Evolutionary conservation across 768 basidiomycete genomes (phyloP).

Genomic region (Pleurotus pulmonarius): DNA sequence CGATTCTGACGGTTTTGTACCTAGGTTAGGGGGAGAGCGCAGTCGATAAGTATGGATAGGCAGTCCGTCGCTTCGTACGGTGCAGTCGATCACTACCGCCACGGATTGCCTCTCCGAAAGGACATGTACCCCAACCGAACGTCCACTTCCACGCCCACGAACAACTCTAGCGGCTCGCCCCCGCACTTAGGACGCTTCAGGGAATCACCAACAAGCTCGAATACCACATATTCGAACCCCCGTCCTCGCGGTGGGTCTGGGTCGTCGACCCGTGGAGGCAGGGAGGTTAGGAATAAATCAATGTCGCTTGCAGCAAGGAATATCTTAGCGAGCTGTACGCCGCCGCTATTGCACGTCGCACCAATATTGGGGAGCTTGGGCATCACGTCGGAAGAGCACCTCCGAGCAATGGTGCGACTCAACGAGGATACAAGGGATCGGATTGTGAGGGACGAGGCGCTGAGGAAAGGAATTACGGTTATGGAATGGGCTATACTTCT

Average conservation of each 20-base stretch:
- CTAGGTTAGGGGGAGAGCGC: neutral
- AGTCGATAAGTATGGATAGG: neutral
- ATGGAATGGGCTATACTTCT: slow-evolving; percentile 79
- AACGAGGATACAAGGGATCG: slow-evolving; percentile 64
- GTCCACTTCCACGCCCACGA: neutral
- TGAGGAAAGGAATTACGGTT: slow-evolving; percentile 64
- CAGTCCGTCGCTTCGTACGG: neutral
- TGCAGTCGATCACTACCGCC: neutral
- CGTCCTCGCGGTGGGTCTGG: neutral
- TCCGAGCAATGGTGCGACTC: slow-evolving; percentile 57
- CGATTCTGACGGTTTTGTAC: neutral
- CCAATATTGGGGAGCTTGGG: slow-evolving; percentile 57
- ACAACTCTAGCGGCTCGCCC: neutral
- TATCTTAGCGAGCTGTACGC: slow-evolving; percentile 59
- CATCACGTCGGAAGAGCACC: slow-evolving; percentile 54
- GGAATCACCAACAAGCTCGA: neutral
- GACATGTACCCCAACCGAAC: neutral
- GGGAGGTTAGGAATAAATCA: neutral
- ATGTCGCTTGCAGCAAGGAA: slow-evolving; percentile 11
- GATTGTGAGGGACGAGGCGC: slow-evolving; percentile 67
- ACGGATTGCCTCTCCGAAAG: neutral
- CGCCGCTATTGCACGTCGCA: slow-evolving; percentile 59
- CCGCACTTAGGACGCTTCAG: neutral
- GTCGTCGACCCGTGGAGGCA: neutral
- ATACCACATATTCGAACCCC: neutral